A percentile compares a stretch with the other conserved stretches of the same genome.
phyloP scores from a whole-genome alignment of 208 protist species.

The Wallacemonas sp. region DNA sequence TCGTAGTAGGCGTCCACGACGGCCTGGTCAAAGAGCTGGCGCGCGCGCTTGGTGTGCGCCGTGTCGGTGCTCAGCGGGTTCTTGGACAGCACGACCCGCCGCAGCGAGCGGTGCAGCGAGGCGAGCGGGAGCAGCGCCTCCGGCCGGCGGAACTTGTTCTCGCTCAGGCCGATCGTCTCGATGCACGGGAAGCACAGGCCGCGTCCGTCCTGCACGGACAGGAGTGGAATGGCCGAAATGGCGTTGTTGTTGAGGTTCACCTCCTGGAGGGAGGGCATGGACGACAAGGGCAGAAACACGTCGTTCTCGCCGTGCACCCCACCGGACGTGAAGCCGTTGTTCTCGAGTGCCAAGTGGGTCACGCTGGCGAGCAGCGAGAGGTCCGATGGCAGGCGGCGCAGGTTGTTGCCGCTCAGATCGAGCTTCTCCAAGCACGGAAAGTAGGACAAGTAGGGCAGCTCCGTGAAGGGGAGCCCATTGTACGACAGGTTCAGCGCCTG shows the following conservation, averaged over 20 bases:
- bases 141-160: slow-evolving; percentile 54
- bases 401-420: slow-evolving; percentile 82
- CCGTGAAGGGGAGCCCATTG: slow-evolving; percentile 62
- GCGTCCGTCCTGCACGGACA: slow-evolving; percentile 47
- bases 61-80: slow-evolving; percentile 51
- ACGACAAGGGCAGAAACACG: slow-evolving; percentile 74
- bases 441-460: slow-evolving; percentile 62
- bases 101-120: slow-evolving; percentile 62
- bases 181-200: slow-evolving; percentile 68
- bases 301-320: slow-evolving; percentile 17
- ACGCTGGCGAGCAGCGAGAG: slow-evolving; percentile 72
- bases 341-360: slow-evolving; percentile 84
- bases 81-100: slow-evolving; percentile 60
- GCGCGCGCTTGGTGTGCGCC: slow-evolving; percentile 27
- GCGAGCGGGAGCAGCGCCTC: slow-evolving; percentile 53
- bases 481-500: slow-evolving; percentile 85
- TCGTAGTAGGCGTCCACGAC: slow-evolving; percentile 70
- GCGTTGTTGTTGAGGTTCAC: slow-evolving; percentile 87
- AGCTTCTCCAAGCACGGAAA: slow-evolving; percentile 75
- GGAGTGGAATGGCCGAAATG: slow-evolving; percentile 52
- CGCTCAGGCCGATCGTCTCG: slow-evolving; percentile 65
- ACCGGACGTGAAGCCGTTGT: slow-evolving; percentile 64
- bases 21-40: slow-evolving; percentile 43
- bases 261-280: slow-evolving; percentile 81
- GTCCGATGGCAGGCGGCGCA: slow-evolving; percentile 64